Base-by-base conservation (phyloP, 345 rosid genomes). In the Jatropha curcas region DNA sequence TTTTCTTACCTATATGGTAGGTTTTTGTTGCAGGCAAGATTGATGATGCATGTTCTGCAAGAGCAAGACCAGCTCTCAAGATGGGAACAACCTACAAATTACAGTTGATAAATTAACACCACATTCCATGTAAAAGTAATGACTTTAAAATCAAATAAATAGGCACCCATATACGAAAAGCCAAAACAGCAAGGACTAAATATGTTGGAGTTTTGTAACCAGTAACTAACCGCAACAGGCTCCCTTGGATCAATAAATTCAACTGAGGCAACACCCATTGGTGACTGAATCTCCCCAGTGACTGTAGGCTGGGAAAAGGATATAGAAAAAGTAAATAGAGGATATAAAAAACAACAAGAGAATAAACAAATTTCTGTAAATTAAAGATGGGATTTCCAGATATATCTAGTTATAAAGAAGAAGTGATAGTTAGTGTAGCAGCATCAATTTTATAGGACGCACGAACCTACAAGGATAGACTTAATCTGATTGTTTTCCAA, bases 181-280 rank as follows among this genome's bases (percentile, higher is more conserved):
- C 12, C 24, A 37, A 16, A 43, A 56, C 27, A 59, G 69, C 50
- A 79, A 59, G 25, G 43, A 37, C 65, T 1, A 34, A 43, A 24
- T 67, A 59, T 11, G 20, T 50, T 52, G 17, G 9, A 75, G 60
- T 35, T 13, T 12, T 25, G 31, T 24, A 27, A 79, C 10, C 20
- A 30, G 19, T 55, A 33, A 84, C 92, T 67, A 72, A 92, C 95
- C 92, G 85, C 92, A 24, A 90, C 87, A 48, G 97, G 97, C 80
- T 90, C 91, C 72, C 93, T 87, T n/a, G 97, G 97, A 82, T 94
- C 95, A 68, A 94, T 78, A 80, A 94, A 92, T 79, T 94, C 97
- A 84, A 94, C 98, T 13, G 91, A 82, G 60, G 97, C 97, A 74
- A 90, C 72, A 60, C 93, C 97, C 87, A 94, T 67, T 53, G 98